A percentile compares a stretch with the other conserved stretches of the same genome.
phyloP scores from a whole-genome alignment of 768 basidiomycete genomes.

The Boletus subparvulus region DNA sequence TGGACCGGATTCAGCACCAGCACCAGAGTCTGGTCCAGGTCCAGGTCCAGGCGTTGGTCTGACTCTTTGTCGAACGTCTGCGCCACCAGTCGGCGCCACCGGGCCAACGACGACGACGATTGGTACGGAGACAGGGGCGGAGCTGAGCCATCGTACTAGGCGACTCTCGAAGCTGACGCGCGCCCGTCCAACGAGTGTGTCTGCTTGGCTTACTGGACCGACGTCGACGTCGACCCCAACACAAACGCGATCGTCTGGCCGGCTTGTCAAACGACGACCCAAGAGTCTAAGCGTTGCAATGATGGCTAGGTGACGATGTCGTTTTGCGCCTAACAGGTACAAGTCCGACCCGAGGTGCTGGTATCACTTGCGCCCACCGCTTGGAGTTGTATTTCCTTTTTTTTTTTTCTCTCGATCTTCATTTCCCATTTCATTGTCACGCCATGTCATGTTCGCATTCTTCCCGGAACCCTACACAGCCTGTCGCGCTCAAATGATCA shows the following conservation, averaged over 20 bases:
- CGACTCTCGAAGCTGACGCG: not conserved
- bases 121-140: not conserved
- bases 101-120: not conserved
- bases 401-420: not conserved
- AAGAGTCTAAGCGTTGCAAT: not conserved
- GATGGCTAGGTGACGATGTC: not conserved
- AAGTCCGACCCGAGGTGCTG: not conserved
- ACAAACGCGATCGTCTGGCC: not conserved
- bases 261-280: conserved; percentile 12
- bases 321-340: not conserved
- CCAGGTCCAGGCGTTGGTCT: not conserved
- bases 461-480: not conserved
- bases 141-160: not conserved
- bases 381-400: conserved; percentile 6
- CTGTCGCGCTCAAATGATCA: not conserved
- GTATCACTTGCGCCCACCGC: not conserved
- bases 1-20: not conserved
- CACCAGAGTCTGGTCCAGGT: not conserved
- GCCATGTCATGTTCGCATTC: not conserved
- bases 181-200: conserved; percentile 2
- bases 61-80: not conserved
- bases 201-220: not conserved
- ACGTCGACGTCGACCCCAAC: conserved; percentile 4
- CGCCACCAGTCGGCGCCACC: conserved; percentile 17
- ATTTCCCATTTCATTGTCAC: not conserved